Evolutionary conservation across 1,284 basidiomycete species (phyloP), one percentile per base, ranked within the genome.

Genomic region (Golubevia pallescens): DNA sequence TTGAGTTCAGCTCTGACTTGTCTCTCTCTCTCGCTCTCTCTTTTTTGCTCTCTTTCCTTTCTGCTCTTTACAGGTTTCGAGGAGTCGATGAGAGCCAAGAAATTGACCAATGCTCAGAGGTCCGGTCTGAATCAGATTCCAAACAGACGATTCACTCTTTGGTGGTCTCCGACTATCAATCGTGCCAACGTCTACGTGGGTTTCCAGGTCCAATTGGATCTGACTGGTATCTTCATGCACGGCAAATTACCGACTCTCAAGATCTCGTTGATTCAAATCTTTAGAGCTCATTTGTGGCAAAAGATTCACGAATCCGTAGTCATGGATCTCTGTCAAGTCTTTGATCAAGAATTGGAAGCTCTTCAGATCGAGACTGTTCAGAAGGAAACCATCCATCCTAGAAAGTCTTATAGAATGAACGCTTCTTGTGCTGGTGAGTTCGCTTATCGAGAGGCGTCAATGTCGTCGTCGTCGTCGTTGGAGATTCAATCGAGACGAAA

Each of bases 161-260:
- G 83, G 83, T 85, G 81, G 81, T 80, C 77, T 60, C 83, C 83
- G 14, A 85, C 83, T 42, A 75, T 85, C 68, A 85, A 85, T 68
- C 81, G 83, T 56, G 78, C 78, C 65, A 84, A 81, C 59, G 81
- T 85, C 62, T 85, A 85, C 68, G 81, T 85, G 28, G 83, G 83
- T 62, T 85, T 85, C 74, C 83, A 85, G 72, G 83, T 85, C 52
- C 83, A 85, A 65, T 74, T 85, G 52, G 83, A 85, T 58, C 58
- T 85, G 57, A 84, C 81, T 42, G 83, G 83, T 63, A 82, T 85
- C 51, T 74, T 85, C 51, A 85, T 85, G 83, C 79, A 80, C 57
- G 83, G 83, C 56, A 85, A 85, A 71, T 78, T 85, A 64, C 83
- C 83, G 3, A 81, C 80, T 55, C 75, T 85, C 58, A 85, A 85